Conservation (phyloP, 192 early-diverging fungal genomes). For the Umbelopsis vinacea region DNA sequence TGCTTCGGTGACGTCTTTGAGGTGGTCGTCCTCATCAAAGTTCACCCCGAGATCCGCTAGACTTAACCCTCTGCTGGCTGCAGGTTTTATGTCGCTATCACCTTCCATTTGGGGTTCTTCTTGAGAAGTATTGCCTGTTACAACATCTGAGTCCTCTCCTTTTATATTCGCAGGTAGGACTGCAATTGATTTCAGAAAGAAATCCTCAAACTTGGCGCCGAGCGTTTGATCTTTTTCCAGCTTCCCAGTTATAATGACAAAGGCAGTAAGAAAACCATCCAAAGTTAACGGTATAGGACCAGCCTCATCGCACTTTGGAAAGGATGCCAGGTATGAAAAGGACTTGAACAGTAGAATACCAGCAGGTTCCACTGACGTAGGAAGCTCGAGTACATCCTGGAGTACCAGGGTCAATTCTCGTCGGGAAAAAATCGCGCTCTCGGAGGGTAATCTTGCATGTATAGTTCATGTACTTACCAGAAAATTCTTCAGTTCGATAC, state of each 20-base stretch:
- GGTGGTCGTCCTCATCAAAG: conserved; percentile 29
- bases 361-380: conserved; percentile 33
- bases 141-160: not conserved
- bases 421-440: not conserved
- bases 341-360: conserved; percentile 41
- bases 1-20: not conserved
- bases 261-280: conserved; percentile 32
- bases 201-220: conserved; percentile 3
- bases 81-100: not conserved
- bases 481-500: conserved; percentile 35
- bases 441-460: not conserved
- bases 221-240: conserved; percentile 23
- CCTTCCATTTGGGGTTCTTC: not conserved
- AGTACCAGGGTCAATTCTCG: not conserved
- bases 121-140: not conserved
- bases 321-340: conserved; percentile 38
- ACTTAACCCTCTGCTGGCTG: conserved; percentile 1
- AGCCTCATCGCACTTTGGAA: conserved; percentile 24
- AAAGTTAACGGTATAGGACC: conserved; percentile 34
- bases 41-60: conserved; percentile 35
- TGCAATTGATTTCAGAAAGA: conserved; percentile 32
- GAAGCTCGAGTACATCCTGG: conserved; percentile 32
- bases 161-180: conserved; percentile 16
- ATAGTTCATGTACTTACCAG: conserved; percentile 23
- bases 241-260: conserved; percentile 29